Evolutionary conservation across 768 basidiomycete genomes (phyloP).

Genomic region (Xerocomus potaroensis): DNA sequence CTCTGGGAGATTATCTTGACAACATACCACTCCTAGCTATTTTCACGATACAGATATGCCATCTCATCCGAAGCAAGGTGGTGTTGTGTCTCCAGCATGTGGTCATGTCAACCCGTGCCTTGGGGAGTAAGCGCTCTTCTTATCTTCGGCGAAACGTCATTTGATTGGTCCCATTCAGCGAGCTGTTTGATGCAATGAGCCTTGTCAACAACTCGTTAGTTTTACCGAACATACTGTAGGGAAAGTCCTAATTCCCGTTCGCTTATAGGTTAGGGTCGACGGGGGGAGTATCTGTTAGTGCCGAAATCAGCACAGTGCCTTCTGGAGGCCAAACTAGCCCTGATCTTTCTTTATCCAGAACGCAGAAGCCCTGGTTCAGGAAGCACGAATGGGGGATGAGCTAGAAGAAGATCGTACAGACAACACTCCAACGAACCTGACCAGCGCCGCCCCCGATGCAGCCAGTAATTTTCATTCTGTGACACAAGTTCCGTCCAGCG

Average conservation of each 20-base stretch:
- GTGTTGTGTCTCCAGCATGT: background rate
- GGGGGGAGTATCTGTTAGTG: background rate
- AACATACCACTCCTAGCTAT: too few species aligned
- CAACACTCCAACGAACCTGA: background rate
- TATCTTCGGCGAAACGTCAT: too few species aligned
- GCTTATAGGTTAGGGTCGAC: slow-evolving; percentile 1
- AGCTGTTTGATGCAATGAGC: too few species aligned
- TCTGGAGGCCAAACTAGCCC: too few species aligned
- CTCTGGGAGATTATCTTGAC: too few species aligned
- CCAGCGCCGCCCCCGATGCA: background rate
- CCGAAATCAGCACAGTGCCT: background rate
- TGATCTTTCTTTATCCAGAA: background rate
- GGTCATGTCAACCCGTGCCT: accelerated
- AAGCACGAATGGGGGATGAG: background rate
- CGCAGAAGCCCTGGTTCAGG: too few species aligned
- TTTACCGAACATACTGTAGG: too few species aligned
- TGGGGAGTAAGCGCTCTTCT: slow-evolving; percentile 1
- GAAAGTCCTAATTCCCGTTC: background rate
- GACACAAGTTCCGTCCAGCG: background rate
- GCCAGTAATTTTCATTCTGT: background rate
- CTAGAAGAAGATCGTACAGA: background rate
- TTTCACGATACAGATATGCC: too few species aligned
- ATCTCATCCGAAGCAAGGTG: background rate
- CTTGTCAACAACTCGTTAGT: too few species aligned
- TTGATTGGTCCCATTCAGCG: too few species aligned